Conservation (phyloP, 495 filamentous ascomycete species). For the Chlorociboria aeruginascens region DNA sequence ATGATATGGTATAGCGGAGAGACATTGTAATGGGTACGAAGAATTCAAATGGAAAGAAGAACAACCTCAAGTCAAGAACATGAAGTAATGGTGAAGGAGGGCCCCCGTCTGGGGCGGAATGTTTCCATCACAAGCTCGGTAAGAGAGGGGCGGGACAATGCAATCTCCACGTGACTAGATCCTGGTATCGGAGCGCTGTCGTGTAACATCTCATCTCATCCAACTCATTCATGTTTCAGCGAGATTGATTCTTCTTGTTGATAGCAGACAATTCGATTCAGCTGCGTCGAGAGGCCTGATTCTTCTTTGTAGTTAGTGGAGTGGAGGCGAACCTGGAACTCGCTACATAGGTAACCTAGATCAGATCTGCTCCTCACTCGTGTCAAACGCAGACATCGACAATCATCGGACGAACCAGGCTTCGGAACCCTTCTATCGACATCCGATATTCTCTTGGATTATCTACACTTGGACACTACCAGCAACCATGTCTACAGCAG, state of each 20-base stretch:
- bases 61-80: background rate
- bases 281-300: too few relatives aligned
- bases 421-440: background rate
- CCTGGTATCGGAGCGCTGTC: background rate
- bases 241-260: too few relatives aligned
- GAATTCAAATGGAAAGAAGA: background rate
- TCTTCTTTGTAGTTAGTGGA: background rate
- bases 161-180: conserved; percentile 11
- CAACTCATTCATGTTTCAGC: background rate
- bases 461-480: background rate
- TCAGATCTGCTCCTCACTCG: background rate
- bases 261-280: too few relatives aligned
- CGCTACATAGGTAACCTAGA: background rate
- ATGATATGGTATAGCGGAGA: conserved; percentile 12
- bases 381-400: background rate
- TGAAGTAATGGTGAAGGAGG: background rate
- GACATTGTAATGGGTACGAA: conserved; percentile 12
- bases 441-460: background rate
- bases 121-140: conserved; percentile 1
- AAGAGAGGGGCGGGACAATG: background rate
- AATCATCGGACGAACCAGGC: background rate
- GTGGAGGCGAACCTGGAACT: background rate
- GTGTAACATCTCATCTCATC: too few relatives aligned
- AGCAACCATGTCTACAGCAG: conserved; percentile 74
- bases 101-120: conserved; percentile 1